phyloP scores from a whole-genome alignment of 163 green algal species.

The Smithsoniella earleae region DNA sequence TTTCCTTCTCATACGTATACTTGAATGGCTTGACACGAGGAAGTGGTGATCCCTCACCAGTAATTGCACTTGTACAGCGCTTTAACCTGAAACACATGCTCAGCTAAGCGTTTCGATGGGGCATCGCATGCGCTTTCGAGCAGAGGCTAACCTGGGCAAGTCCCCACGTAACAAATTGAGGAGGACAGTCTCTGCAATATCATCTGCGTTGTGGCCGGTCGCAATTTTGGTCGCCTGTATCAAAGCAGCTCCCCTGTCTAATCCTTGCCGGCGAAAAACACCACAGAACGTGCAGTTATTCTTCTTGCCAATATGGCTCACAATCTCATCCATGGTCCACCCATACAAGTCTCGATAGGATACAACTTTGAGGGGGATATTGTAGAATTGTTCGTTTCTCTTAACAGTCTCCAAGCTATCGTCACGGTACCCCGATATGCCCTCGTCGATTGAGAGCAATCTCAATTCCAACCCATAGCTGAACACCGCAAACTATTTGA shows the following conservation, averaged over 20 bases:
- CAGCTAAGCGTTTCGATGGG: no score
- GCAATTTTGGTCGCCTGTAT: constrained; percentile 73
- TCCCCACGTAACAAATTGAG: constrained; percentile 92
- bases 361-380: constrained; percentile 69
- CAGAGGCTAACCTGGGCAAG: constrained; percentile 65
- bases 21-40: constrained; percentile 95
- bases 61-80: constrained; percentile 69
- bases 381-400: constrained; percentile 76
- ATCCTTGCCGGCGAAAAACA: constrained; percentile 82
- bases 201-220: constrained; percentile 96
- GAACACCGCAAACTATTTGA: no score
- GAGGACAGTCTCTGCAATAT: constrained; percentile 94
- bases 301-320: constrained; percentile 73
- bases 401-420: constrained; percentile 94
- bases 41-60: constrained; percentile 67
- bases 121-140: no score
- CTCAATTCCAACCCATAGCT: constrained; percentile 90
- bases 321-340: constrained; percentile 98
- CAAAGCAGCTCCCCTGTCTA: constrained; percentile 72
- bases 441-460: constrained; percentile 94
- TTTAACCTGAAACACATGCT: constrained; percentile 58
- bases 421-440: constrained; percentile 87
- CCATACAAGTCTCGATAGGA: constrained; percentile 95
- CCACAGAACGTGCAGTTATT: constrained; percentile 99
- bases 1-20: constrained; percentile 95